These are phyloP conservation scores for Termitomyces eurrhizus DNA, from an alignment of 768 basidiomycete species.

Conservation along the genomic window DNA sequence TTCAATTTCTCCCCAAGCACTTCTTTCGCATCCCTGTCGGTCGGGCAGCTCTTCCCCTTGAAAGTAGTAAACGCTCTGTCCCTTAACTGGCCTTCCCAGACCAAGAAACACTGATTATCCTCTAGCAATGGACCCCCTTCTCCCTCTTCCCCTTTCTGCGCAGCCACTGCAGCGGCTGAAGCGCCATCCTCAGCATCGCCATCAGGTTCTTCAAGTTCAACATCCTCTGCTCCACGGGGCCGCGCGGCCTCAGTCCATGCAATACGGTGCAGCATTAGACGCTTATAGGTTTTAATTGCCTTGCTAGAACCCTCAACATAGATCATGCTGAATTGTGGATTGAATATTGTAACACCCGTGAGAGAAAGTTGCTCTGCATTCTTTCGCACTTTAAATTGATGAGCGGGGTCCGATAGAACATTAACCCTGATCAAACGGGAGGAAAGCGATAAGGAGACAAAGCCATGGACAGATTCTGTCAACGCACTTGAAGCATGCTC, in stretches of 20 bases:
- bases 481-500: conserved; percentile 88
- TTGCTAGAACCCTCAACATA: conserved; percentile 91
- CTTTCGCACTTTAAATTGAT: conserved; percentile 94
- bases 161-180: conserved; percentile 22
- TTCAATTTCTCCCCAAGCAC: conserved; percentile 78
- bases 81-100: conserved; percentile 90
- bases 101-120: conserved; percentile 82
- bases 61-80: conserved; percentile 81
- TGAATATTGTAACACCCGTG: conserved; percentile 87
- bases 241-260: conserved; percentile 92
- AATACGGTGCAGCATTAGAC: conserved; percentile 82
- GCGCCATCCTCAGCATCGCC: conserved; percentile 36
- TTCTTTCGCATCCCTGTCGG: conserved; percentile 84
- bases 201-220: conserved; percentile 55
- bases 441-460: neutral
- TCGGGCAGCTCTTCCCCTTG: conserved; percentile 77
- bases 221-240: conserved; percentile 69
- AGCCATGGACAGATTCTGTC: neutral
- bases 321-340: conserved; percentile 84
- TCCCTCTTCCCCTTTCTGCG: conserved; percentile 20
- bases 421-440: conserved; percentile 60
- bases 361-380: conserved; percentile 91
- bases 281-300: conserved; percentile 82
- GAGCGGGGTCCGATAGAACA: conserved; percentile 84
- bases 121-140: conserved; percentile 54